Base-by-base conservation (phyloP, 73 alveolate genomes). In the Paramecium octaurelia region DNA sequence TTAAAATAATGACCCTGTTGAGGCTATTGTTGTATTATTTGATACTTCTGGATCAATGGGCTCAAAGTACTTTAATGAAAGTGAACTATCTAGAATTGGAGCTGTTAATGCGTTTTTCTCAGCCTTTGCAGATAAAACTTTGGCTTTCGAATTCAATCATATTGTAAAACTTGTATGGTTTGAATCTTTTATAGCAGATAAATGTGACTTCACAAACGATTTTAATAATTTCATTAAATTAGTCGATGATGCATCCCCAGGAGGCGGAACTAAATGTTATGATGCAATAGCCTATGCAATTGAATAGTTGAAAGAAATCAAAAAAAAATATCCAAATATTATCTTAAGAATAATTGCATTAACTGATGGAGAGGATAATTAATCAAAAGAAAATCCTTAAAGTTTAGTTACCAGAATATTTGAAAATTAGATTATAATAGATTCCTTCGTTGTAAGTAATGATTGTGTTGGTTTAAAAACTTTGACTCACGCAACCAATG, bases 321-420 rank as follows among this genome's bases (percentile, higher is more conserved):
- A 92, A n/a, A 44, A 35, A 36, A 92, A 84, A 86, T 92, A 92
- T 60, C 96, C 96, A 23, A 93, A 92, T 38, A 71, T 86, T 10
- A 36, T 43, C 12, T 54, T 92, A 38, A 86, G 96, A 50, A 40
- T 93, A 21, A 42, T 92, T 71, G 92, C 93, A 21, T 46, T 93
- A 31, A 77, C 94, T 27, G 95, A 93, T 83, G 96, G 96, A n/a
- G 94, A 84, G 1, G 96, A 93, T 58, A 90, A 54, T 38, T 16
- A 38, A 64, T 92, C 96, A 2, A 44, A 75, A 23, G 58, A 64
- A 40, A 85, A 85, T 23, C 89, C 92, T 11, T 36, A 68, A 31
- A 68, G 46, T 58, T 70, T 85, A 44, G 46, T 93, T 9, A 20
- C 71, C 1, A 24, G 42, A 6, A 68, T 92, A 1, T 42, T 92